Conservation (phyloP, 78 protist species). For the Guillardia theta region DNA sequence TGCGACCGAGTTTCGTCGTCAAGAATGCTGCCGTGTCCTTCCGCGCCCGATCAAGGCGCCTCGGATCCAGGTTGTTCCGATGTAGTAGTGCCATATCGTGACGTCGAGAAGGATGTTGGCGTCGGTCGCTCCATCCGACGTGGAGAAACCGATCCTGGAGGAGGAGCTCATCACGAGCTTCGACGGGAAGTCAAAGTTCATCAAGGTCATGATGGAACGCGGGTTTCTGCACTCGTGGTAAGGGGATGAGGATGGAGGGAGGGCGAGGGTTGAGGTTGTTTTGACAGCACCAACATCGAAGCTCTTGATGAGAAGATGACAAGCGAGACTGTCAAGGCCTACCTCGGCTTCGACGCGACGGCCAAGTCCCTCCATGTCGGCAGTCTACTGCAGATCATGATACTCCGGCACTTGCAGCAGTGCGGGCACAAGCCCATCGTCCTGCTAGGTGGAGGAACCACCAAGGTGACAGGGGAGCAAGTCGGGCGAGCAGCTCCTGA, state of each 20-base stretch:
- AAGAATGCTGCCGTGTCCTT: no score
- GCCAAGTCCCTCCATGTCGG: constrained; percentile 41
- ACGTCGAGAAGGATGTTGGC: no score
- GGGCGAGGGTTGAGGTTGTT: not conserved
- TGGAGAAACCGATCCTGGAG: no score
- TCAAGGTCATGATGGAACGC: not conserved
- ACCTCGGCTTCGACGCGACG: constrained; percentile 52
- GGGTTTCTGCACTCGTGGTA: constrained; percentile 8
- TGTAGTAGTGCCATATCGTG: no score
- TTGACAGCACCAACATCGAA: constrained; percentile 28
- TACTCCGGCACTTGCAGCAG: constrained; percentile 40
- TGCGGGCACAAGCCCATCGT: constrained; percentile 50
- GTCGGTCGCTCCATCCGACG: no score
- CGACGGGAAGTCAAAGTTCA: not conserved
- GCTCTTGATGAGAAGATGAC: not conserved
- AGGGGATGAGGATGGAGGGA: not conserved
- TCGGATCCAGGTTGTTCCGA: no score
- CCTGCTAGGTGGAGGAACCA: constrained; percentile 50
- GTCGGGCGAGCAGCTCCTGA: not conserved
- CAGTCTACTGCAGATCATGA: constrained; percentile 46
- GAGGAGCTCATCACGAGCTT: not conserved
- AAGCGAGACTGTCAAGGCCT: not conserved
- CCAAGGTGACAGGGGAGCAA: not conserved
- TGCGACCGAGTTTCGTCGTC: no score
- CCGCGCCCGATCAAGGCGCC: no score